Percentiles rank a stretch among this genome's conserved stretches.
These are phyloP conservation scores for Pyrenochaeta sp. DNA, from an alignment of 2,329 filamentous ascomycete species.

Conservation along the genomic window DNA sequence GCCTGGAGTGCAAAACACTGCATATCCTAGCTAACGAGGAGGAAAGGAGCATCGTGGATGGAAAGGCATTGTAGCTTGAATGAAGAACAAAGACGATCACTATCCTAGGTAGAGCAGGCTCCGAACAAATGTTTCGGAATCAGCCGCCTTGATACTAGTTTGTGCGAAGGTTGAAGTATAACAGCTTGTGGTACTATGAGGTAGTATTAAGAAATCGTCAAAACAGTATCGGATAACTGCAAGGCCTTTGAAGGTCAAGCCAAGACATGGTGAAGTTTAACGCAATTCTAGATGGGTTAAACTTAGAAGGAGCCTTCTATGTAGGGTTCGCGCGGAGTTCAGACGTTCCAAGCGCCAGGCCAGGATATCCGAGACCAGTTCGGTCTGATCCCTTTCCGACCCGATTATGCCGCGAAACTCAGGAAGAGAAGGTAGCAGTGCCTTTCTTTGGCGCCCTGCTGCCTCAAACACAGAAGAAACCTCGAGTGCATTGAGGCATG, in stretches of 20 bases:
- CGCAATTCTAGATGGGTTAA: background rate
- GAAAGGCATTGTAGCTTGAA: too few relatives aligned
- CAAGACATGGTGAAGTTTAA: background rate
- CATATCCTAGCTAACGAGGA: too few relatives aligned
- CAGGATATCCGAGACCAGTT: slow-evolving; percentile 26
- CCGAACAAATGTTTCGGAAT: too few relatives aligned
- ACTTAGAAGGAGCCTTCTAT: background rate
- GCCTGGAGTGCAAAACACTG: too few relatives aligned
- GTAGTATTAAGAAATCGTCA: background rate
- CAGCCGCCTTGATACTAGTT: too few relatives aligned
- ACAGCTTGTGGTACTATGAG: too few relatives aligned
- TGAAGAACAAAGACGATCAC: too few relatives aligned
- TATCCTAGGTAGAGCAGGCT: too few relatives aligned
- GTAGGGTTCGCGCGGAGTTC: slow-evolving; percentile 19
- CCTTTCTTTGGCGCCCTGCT: slow-evolving; percentile 1
- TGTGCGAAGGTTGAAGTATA: too few relatives aligned
- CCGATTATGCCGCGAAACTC: slow-evolving; percentile 7
- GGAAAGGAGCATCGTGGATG: too few relatives aligned
- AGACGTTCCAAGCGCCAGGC: slow-evolving; percentile 32
- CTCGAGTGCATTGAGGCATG: slow-evolving; percentile 21
- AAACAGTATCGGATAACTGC: background rate
- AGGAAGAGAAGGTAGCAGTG: slow-evolving; percentile 4
- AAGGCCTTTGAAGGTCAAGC: too few relatives aligned
- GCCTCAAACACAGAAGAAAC: slow-evolving; percentile 36
- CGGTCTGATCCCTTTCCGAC: slow-evolving; percentile 26